Percentiles rank a stretch among this genome's conserved stretches.
Conservation (phyloP, 495 filamentous ascomycete species). For the Xylona heveae region DNA sequence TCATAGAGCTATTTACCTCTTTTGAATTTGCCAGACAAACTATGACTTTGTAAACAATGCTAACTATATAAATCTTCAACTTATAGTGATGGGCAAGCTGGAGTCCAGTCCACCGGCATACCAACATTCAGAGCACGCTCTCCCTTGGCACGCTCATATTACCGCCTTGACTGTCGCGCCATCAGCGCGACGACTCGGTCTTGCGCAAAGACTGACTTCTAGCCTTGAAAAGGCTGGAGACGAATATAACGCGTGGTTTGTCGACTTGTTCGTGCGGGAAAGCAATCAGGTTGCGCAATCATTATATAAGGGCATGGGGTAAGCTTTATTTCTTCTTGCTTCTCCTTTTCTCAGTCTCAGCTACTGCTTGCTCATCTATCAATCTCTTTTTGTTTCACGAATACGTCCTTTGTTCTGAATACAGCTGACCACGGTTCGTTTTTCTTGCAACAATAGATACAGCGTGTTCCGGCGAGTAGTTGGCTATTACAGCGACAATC, state of each 20-base stretch:
- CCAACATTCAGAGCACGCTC: constrained; percentile 58
- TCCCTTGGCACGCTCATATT: constrained; percentile 95
- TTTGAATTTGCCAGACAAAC: background rate
- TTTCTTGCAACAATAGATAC: constrained; percentile 21
- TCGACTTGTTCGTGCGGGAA: constrained; percentile 80
- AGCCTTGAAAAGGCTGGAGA: constrained; percentile 64
- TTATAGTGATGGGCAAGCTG: constrained; percentile 80
- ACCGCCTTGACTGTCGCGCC: constrained; percentile 88
- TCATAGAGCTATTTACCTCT: too few relatives aligned
- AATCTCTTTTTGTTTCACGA: background rate
- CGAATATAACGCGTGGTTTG: constrained; percentile 72
- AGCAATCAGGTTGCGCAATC: constrained; percentile 70
- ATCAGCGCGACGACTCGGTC: constrained; percentile 60
- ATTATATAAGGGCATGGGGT: constrained; percentile 84
- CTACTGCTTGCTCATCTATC: constrained; percentile 1
- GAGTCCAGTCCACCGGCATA: constrained; percentile 63
- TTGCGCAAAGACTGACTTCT: constrained; percentile 58
- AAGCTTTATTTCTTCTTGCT: constrained; percentile 11
- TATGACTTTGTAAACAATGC: background rate
- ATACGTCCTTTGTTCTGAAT: background rate
- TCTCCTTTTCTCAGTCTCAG: background rate
- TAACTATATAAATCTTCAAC: constrained; percentile 4
- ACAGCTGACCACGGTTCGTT: background rate
- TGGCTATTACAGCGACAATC: constrained; percentile 78
- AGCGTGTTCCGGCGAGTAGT: constrained; percentile 72